These are phyloP conservation scores for Lentinula boryana DNA, from an alignment of 768 basidiomycete species.

Conservation along the genomic window DNA sequence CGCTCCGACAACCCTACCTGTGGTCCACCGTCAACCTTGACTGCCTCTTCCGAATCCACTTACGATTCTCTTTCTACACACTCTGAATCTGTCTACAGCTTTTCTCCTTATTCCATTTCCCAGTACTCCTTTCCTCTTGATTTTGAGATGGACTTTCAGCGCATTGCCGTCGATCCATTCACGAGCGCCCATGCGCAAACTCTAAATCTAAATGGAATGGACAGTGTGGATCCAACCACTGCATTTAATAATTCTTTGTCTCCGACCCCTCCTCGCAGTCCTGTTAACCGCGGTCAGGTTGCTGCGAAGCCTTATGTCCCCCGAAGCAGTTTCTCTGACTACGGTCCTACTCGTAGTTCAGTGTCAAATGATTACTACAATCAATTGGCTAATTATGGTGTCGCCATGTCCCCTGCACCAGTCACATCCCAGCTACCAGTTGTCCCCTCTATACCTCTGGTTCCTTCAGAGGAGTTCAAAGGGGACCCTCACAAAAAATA, in stretches of 20 bases:
- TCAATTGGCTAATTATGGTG: conserved; percentile 43
- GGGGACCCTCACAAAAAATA: conserved; percentile 75
- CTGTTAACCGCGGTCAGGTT: conserved; percentile 24
- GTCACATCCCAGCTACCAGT: conserved; percentile 46
- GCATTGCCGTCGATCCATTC: conserved; percentile 52
- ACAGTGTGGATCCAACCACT: conserved; percentile 35
- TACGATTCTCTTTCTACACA: conserved; percentile 64
- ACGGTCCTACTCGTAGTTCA: conserved; percentile 45
- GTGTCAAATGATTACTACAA: conserved; percentile 42
- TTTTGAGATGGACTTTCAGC: conserved; percentile 69
- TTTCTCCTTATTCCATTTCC: conserved; percentile 43
- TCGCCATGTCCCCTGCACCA: conserved; percentile 48
- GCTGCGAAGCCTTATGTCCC: conserved; percentile 29
- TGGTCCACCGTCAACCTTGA: conserved; percentile 74
- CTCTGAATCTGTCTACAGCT: conserved; percentile 68
- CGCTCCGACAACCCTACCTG: conserved; percentile 58
- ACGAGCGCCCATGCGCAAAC: conserved; percentile 28
- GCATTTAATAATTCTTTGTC: conserved; percentile 54
- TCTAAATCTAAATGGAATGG: conserved; percentile 17
- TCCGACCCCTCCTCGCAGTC: conserved; percentile 51
- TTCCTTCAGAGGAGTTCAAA: conserved; percentile 40
- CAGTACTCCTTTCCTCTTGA: conserved; percentile 58
- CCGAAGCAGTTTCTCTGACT: conserved; percentile 64
- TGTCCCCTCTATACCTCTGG: conserved; percentile 36
- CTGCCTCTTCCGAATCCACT: conserved; percentile 72